Evolutionary conservation across 2,329 filamentous ascomycete genomes (phyloP), one percentile per base, ranked within the genome.

Genomic region (Chrysosporium queenslandicum): DNA sequence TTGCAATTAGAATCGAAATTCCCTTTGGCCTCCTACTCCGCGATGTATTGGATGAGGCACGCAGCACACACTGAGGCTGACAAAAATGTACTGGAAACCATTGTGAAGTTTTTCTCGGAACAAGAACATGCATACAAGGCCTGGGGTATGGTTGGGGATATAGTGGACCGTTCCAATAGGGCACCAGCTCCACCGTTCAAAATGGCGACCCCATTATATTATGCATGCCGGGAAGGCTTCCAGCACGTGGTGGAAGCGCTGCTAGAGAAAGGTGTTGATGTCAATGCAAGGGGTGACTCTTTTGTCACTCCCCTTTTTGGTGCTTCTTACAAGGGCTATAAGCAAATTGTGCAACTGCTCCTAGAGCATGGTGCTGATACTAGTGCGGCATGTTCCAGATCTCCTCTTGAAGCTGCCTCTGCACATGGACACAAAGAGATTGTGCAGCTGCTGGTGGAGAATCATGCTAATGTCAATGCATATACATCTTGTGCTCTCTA

Each of bases 41-140:
- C 54, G 20, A 27, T 12, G 25, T 54, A 59, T 47, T 60, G 57
- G 57, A 51, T 57, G 51, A 20, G 52, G 23, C 47, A 57, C 54
- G 57, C 54, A 46, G 49, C 27, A 40, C 1, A 9, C 47, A 49
- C 40, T 23, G 54, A 57, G 32, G 36, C 56, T 45, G 34, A 37
- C 9, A 21, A 53, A n/a, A 37, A 50, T 18, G 50, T 58, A 1
- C 45, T 37, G 21, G 29, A 57, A 51, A 50, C 14, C 8, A 54
- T 57, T 6, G 39, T 59, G 42, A 41, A 52, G 16, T 57, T 56
- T 25, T 54, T 57, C 40, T 50, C 52, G 14, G 14, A 48, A 1
- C 30, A 54, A 45, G 5, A 40, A n/a, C 32, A 53, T 40, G 41
- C 32, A 6, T 57, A 50, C 50, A 32, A 11, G 30, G 29, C 34